These are phyloP conservation scores for Perkinsus chesapeaki DNA, from an alignment of 169 alveolate species.

Conservation along the genomic window DNA sequence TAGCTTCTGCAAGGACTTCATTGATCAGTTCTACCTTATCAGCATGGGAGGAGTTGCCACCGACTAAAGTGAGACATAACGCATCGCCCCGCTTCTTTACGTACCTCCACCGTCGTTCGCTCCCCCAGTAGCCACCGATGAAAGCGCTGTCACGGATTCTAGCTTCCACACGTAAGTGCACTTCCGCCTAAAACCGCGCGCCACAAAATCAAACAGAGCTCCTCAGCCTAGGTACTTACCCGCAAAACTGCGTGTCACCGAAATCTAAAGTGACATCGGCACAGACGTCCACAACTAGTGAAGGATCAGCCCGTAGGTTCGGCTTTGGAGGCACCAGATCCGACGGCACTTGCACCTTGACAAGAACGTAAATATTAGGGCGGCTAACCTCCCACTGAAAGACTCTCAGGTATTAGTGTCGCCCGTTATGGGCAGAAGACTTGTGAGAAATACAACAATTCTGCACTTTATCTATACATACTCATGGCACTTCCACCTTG, in stretches of 20 bases:
- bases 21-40: neutral
- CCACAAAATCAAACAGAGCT: neutral
- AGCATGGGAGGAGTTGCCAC: neutral
- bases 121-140: neutral
- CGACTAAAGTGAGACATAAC: neutral
- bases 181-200: neutral
- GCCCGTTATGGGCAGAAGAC: too few species aligned
- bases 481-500: too few species aligned
- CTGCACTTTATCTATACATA: too few species aligned
- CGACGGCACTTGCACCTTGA: neutral
- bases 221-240: neutral
- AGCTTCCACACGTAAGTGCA: neutral
- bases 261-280: neutral
- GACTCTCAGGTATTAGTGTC: too few species aligned
- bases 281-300: neutral
- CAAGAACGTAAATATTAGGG: too few species aligned
- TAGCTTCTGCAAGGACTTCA: neutral
- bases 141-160: neutral
- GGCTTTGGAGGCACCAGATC: neutral
- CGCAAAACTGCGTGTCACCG: neutral
- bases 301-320: neutral
- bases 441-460: too few species aligned
- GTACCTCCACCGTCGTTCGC: too few species aligned
- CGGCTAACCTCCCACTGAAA: too few species aligned
- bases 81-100: too few species aligned